Percentiles rank a stretch among this genome's conserved stretches.
Conservation (phyloP, 768 basidiomycete species). For the Lactifluus pinguis region DNA sequence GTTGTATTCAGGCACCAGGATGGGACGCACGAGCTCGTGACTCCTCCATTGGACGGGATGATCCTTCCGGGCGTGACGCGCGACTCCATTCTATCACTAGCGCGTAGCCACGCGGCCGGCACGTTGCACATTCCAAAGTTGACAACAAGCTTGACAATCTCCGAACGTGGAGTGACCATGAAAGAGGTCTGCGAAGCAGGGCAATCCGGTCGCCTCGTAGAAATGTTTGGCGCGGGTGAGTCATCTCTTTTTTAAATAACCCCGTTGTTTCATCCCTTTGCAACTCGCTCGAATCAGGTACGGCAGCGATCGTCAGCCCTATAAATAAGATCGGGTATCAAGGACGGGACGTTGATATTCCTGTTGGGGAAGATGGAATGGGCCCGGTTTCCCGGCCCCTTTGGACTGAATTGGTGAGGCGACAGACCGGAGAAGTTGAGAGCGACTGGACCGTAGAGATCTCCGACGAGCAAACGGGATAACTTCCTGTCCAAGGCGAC, state of each 20-base stretch:
- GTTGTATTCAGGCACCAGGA: slow-evolving; percentile 51
- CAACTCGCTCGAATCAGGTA: slow-evolving; percentile 23
- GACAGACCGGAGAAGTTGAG: slow-evolving; percentile 36
- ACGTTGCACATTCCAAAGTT: slow-evolving; percentile 21
- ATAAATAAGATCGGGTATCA: slow-evolving; percentile 35
- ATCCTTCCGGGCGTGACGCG: slow-evolving; percentile 38
- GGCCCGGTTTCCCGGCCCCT: slow-evolving; percentile 33
- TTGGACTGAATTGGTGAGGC: slow-evolving; percentile 30
- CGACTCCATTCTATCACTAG: slow-evolving; percentile 31
- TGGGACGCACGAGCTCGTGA: slow-evolving; percentile 30
- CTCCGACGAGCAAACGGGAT: background rate
- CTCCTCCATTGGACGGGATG: slow-evolving; percentile 26
- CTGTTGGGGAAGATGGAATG: slow-evolving; percentile 32
- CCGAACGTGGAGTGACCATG: slow-evolving; percentile 28
- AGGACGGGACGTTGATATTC: slow-evolving; percentile 33
- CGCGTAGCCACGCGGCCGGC: slow-evolving; percentile 29
- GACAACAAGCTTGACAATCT: slow-evolving; percentile 21
- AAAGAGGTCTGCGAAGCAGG: slow-evolving; percentile 25
- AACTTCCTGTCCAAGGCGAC: background rate
- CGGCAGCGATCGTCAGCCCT: slow-evolving; percentile 32
- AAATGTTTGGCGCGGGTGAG: slow-evolving; percentile 27
- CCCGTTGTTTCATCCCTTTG: background rate
- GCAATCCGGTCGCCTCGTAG: slow-evolving; percentile 24
- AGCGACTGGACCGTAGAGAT: slow-evolving; percentile 37
- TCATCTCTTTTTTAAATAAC: background rate